Evolutionary conservation across 805 yeast genomes (phyloP).

Genomic region (Spathaspora sp.): DNA sequence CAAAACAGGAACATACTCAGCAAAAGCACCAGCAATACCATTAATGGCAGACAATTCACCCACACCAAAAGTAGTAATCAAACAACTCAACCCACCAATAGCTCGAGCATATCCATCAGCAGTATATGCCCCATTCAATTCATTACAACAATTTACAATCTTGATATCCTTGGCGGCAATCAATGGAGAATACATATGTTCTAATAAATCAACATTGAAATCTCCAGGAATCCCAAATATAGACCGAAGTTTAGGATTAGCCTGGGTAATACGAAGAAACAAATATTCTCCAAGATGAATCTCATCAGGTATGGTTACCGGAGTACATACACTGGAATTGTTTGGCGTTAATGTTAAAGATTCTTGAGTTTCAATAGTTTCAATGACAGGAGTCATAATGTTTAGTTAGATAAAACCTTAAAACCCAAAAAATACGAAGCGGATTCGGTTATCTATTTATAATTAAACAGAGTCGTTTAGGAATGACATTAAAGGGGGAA

Average conservation of each 20-base stretch:
- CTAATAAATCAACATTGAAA: slow-evolving; percentile 64
- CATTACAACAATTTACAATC: slow-evolving; percentile 88
- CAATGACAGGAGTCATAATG: slow-evolving; percentile 1
- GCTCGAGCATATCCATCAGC: slow-evolving; percentile 83
- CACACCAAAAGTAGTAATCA: slow-evolving; percentile 77
- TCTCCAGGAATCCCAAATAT: slow-evolving; percentile 82
- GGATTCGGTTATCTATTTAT: not conserved
- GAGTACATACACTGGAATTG: not conserved
- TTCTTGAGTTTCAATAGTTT: not conserved
- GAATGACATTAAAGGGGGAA: slow-evolving; percentile 4
- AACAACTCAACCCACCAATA: slow-evolving; percentile 57
- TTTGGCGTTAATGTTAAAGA: not conserved
- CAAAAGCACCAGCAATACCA: slow-evolving; percentile 78
- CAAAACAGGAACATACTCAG: slow-evolving; percentile 74
- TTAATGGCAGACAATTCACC: slow-evolving; percentile 85
- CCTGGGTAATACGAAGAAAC: slow-evolving; percentile 51
- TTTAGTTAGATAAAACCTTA: not conserved
- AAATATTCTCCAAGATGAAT: slow-evolving; percentile 64
- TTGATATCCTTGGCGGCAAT: slow-evolving; percentile 39
- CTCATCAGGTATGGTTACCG: slow-evolving; percentile 6
- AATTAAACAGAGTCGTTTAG: not conserved
- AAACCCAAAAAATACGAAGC: not conserved
- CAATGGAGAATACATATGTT: slow-evolving; percentile 52
- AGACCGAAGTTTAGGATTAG: slow-evolving; percentile 48
- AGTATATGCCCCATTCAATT: slow-evolving; percentile 83